Conservation (phyloP, 139 green algal genomes). For the Tetradesmus lagerheimii region DNA sequence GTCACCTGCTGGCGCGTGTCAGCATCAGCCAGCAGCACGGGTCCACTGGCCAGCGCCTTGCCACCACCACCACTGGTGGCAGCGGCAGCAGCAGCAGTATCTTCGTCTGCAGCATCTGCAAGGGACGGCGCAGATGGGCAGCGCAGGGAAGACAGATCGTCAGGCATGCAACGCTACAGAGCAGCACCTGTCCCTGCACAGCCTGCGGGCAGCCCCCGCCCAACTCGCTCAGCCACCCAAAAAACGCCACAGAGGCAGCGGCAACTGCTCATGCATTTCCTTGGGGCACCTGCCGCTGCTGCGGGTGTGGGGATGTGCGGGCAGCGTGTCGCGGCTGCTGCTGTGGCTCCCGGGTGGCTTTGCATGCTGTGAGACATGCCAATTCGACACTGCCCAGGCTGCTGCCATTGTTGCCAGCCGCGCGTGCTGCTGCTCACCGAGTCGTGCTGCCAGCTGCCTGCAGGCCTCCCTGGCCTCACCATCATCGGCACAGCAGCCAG, state of each 20-base stretch:
- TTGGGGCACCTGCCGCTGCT: too few species aligned
- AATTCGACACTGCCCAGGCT: neutral
- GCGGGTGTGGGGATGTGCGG: too few species aligned
- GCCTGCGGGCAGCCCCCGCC: neutral
- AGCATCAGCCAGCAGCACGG: constrained; percentile 58
- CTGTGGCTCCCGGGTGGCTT: neutral
- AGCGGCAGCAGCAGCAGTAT: constrained; percentile 7
- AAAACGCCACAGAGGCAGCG: too few species aligned
- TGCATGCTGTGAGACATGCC: too few species aligned
- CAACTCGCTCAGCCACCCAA: neutral
- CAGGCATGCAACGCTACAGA: neutral
- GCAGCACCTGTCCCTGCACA: neutral
- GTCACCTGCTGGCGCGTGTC: constrained; percentile 59
- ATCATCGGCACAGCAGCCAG: constrained; percentile 59
- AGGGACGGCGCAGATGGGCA: neutral
- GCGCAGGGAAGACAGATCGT: neutral
- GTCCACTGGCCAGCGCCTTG: constrained; percentile 55
- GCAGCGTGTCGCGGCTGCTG: neutral
- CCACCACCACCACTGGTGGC: neutral
- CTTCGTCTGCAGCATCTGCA: neutral
- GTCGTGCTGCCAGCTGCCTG: constrained; percentile 56
- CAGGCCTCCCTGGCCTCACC: constrained; percentile 56
- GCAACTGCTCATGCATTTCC: too few species aligned
- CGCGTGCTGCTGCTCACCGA: constrained; percentile 34
- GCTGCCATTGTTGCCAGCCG: neutral